phyloP scores from a whole-genome alignment of 2,329 filamentous ascomycete genomes.

The Colletotrichum sp. region DNA sequence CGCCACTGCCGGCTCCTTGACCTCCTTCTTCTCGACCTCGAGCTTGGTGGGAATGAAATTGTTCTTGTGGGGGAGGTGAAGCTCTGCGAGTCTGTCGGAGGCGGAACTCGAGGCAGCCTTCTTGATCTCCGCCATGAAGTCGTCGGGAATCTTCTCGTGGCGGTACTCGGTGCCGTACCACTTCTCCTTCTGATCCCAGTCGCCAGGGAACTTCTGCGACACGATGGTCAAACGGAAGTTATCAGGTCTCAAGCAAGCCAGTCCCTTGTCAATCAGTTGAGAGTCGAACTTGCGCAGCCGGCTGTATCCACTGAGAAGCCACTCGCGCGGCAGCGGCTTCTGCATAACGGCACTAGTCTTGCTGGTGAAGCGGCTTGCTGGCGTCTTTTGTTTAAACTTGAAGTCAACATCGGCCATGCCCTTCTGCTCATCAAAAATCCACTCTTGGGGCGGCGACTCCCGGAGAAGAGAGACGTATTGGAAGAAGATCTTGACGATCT shows the following conservation, averaged over 20 bases:
- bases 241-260: slow-evolving; percentile 80
- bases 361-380: slow-evolving; percentile 88
- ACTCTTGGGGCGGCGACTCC: slow-evolving; percentile 81
- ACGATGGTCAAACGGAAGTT: slow-evolving; percentile 88
- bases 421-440: slow-evolving; percentile 94
- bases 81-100: slow-evolving; percentile 66
- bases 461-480: slow-evolving; percentile 89
- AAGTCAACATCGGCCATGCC: slow-evolving; percentile 92
- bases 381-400: slow-evolving; percentile 91
- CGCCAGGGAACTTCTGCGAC: slow-evolving; percentile 82
- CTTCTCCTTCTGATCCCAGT: slow-evolving; percentile 88
- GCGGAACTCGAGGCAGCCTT: slow-evolving; percentile 64
- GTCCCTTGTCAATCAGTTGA: slow-evolving; percentile 73
- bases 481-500: slow-evolving; percentile 84
- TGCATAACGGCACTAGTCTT: slow-evolving; percentile 89
- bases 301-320: slow-evolving; percentile 81
- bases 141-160: slow-evolving; percentile 76
- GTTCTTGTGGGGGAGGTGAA: slow-evolving; percentile 91
- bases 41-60: slow-evolving; percentile 94
- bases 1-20: slow-evolving; percentile 73
- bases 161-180: slow-evolving; percentile 98
- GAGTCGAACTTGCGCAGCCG: slow-evolving; percentile 83
- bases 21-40: slow-evolving; percentile 92
- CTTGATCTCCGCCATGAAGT: slow-evolving; percentile 75
- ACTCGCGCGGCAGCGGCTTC: slow-evolving; percentile 83